Conservation (phyloP, 1,284 basidiomycete species). For the Xerocomus subilludens region DNA sequence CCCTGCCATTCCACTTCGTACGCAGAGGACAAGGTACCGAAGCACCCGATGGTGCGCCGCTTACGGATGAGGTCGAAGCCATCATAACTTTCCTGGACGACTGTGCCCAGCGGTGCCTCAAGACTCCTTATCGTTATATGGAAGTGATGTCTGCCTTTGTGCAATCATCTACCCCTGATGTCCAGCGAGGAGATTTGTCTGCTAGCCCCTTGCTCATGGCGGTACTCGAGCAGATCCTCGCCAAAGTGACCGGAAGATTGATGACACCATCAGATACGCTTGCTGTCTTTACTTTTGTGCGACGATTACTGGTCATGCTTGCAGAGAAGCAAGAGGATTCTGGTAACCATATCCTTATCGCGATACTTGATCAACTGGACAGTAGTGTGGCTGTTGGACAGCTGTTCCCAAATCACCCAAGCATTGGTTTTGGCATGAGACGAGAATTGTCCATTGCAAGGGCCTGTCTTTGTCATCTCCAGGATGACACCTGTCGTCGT, state of each 20-base stretch:
- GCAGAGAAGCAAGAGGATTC: constrained; percentile 62
- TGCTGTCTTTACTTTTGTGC: constrained; percentile 69
- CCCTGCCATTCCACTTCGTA: constrained; percentile 59
- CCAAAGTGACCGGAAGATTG: constrained; percentile 66
- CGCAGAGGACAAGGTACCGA: constrained; percentile 54
- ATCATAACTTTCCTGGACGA: constrained; percentile 86
- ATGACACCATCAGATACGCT: constrained; percentile 71
- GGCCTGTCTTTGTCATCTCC: constrained; percentile 51
- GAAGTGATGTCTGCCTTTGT: constrained; percentile 63
- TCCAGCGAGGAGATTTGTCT: constrained; percentile 43
- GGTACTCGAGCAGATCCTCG: constrained; percentile 77
- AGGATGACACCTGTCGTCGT: constrained; percentile 25
- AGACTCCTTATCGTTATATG: constrained; percentile 89
- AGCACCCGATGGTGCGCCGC: constrained; percentile 63
- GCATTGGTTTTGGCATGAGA: constrained; percentile 59
- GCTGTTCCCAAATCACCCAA: constrained; percentile 54
- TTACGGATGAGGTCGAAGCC: constrained; percentile 69
- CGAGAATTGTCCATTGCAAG: constrained; percentile 60
- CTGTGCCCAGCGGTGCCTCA: constrained; percentile 84
- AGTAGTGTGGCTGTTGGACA: constrained; percentile 40
- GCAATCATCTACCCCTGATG: constrained; percentile 21
- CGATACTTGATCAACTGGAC: constrained; percentile 57
- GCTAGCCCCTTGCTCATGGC: constrained; percentile 82
- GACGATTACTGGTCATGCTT: constrained; percentile 70
- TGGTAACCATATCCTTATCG: constrained; percentile 54